A percentile compares a stretch with the other conserved stretches of the same genome.
Evolutionary conservation across 1,139 yeast species (phyloP).

Genomic region (Taiozyma sp.): DNA sequence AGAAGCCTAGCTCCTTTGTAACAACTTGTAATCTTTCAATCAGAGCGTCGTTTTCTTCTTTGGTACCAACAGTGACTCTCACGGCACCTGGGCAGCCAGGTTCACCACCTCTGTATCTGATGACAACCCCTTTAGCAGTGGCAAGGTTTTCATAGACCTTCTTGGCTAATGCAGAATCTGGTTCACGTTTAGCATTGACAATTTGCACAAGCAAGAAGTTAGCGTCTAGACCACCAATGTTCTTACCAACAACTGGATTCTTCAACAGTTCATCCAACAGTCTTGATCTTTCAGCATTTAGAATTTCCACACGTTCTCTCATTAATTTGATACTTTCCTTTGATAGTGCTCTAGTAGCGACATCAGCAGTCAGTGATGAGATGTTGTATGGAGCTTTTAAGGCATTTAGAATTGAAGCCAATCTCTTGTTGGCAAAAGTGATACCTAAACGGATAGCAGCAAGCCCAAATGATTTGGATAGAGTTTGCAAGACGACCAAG

Average conservation of each 20-base stretch:
- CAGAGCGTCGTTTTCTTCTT: constrained; percentile 59
- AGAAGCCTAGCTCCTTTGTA: constrained; percentile 26
- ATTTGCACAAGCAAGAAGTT: constrained; percentile 78
- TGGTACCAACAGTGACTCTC: constrained; percentile 84
- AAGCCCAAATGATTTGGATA: constrained; percentile 91
- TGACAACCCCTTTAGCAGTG: constrained; percentile 67
- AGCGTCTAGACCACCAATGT: constrained; percentile 85
- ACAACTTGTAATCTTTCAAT: constrained; percentile 45
- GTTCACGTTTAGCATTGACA: constrained; percentile 53
- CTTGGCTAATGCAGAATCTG: constrained; percentile 50
- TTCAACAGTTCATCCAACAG: constrained; percentile 49
- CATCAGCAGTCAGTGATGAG: constrained; percentile 71
- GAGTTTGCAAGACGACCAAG: constrained; percentile 83
- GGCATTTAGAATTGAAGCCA: constrained; percentile 70
- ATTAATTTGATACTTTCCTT: constrained; percentile 53
- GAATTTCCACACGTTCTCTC: constrained; percentile 47
- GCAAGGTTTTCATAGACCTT: constrained; percentile 69
- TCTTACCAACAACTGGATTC: constrained; percentile 60
- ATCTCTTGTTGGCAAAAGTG: constrained; percentile 57
- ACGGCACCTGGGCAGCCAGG: constrained; percentile 84
- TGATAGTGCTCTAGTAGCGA: constrained; percentile 72
- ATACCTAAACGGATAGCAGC: constrained; percentile 93
- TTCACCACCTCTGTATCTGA: constrained; percentile 88
- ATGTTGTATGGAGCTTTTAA: constrained; percentile 97
- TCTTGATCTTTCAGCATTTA: constrained; percentile 50